Evolutionary conservation across 441 rosid genomes (phyloP), one percentile per base, ranked within the genome.

Genomic region (Manihot esculenta): DNA sequence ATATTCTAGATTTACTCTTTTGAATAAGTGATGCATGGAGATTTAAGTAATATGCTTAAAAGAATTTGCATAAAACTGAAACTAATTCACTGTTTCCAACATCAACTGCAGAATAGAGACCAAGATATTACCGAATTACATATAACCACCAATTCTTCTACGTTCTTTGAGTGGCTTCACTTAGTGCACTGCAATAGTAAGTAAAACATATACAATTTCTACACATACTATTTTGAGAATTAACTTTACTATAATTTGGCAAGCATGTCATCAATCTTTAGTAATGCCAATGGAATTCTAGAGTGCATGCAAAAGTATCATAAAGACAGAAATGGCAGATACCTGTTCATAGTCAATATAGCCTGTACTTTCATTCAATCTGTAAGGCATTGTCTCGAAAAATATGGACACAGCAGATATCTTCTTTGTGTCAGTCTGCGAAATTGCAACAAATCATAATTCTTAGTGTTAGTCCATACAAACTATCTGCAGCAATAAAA

Each of bases 291-390:
- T 38, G 53, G 3, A 33, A 4, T 12, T 42, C 24, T 60, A 30
- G 23, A 49, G 49, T 38, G 42, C 42, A 10, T 49, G 47, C 38
- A 41, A 18, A 72, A 45, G 9, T 69, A 42, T 57, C 49, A 42
- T 60, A 57, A 18, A 26, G 62, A 12, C 12, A 70, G 21, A 64
- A 47, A 44, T 54, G 61, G 56, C 5, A 63, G 20, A 68, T 23
- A 91, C 98, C 98, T 90, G 98, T 23, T 91, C 96, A 50, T 94
- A 94, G 78, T 94, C 96, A 65, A 94, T 90, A 77, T 86, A 94
- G 48, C 97, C 97, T 6, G 98, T 90, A 78, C 63, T 87, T 84
- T 94, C 98, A 62, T 94, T 72, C 78, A 94, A 83, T 86, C 98
- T 87, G 72, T 94, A 91, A 14, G 98, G 97, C 98, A 94, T 87